A percentile compares a stretch with the other conserved stretches of the same genome.
These are phyloP conservation scores for Parmelia sp. DNA, from an alignment of 495 filamentous ascomycete species.

Conservation along the genomic window DNA sequence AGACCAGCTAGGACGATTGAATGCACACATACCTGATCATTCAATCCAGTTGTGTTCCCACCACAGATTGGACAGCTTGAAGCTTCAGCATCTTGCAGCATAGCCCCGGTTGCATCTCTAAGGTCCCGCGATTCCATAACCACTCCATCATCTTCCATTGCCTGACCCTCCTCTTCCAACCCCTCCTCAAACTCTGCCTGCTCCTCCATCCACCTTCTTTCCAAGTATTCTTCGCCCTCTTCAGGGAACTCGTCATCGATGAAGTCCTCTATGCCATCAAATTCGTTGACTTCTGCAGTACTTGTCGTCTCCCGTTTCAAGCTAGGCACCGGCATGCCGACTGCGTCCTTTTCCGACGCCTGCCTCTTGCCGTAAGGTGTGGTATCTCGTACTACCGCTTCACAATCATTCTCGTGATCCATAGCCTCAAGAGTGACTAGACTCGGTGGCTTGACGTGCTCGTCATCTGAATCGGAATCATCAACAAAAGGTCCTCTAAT, in stretches of 20 bases:
- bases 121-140: not conserved
- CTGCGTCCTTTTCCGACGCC: not conserved
- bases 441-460: not conserved
- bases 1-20: conserved; percentile 11
- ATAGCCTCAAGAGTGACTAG: fast-evolving
- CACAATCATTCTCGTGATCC: not conserved
- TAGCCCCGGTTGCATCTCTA: conserved; percentile 20
- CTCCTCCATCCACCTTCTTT: conserved; percentile 57
- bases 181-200: conserved; percentile 52
- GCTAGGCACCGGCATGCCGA: conserved; percentile 28
- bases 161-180: conserved; percentile 40
- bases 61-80: conserved; percentile 72
- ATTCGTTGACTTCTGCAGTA: conserved; percentile 50
- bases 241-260: conserved; percentile 42
- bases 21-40: conserved; percentile 43
- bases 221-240: conserved; percentile 57
- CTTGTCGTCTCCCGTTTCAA: conserved; percentile 54
- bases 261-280: conserved; percentile 58
- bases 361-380: not conserved
- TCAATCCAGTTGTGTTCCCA: conserved; percentile 51
- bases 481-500: conserved; percentile 55
- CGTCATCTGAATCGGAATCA: conserved; percentile 47
- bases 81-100: conserved; percentile 30
- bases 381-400: not conserved
- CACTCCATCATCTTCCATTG: conserved; percentile 17